These are phyloP conservation scores for Nakazawaea laoshanensis DNA, from an alignment of 805 yeast species.

Conservation along the genomic window DNA sequence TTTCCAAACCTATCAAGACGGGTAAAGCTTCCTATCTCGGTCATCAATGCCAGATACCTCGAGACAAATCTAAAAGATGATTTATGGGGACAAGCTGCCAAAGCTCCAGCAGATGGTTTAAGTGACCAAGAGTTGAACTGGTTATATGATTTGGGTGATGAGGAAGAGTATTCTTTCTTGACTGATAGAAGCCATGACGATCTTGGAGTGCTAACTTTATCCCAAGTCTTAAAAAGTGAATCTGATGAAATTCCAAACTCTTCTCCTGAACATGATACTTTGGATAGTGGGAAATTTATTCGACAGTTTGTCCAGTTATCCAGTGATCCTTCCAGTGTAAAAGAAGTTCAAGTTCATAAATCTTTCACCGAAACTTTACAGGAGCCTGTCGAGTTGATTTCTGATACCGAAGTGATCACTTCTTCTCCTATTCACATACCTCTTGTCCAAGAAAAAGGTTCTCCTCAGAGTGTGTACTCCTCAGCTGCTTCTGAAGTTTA, in stretches of 20 bases:
- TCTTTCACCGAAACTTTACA: too few species aligned
- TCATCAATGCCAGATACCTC: constrained; percentile 16
- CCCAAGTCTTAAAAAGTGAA: constrained; percentile 14
- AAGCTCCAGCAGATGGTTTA: constrained; percentile 11
- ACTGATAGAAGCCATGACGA: background rate
- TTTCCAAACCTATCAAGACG: constrained; percentile 19
- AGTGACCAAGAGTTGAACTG: constrained; percentile 16
- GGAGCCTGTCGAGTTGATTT: background rate
- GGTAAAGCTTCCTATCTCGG: constrained; percentile 17
- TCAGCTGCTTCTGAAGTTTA: too few species aligned
- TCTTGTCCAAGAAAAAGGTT: background rate
- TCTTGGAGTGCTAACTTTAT: constrained; percentile 14
- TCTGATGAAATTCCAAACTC: constrained; percentile 4
- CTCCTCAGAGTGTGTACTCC: too few species aligned
- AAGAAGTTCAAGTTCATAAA: too few species aligned
- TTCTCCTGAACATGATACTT: constrained; percentile 2
- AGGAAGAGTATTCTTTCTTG: constrained; percentile 1
- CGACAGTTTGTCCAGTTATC: too few species aligned
- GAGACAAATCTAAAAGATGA: constrained; percentile 1
- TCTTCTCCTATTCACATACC: background rate
- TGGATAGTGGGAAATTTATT: background rate
- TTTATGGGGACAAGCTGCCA: constrained; percentile 15
- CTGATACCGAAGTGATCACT: background rate
- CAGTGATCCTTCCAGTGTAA: too few species aligned
- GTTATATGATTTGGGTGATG: constrained; percentile 11